Percentiles rank a stretch among this genome's conserved stretches.
These are phyloP conservation scores for Calonectria crousiana DNA, from an alignment of 2,329 filamentous ascomycete species.

Conservation along the genomic window DNA sequence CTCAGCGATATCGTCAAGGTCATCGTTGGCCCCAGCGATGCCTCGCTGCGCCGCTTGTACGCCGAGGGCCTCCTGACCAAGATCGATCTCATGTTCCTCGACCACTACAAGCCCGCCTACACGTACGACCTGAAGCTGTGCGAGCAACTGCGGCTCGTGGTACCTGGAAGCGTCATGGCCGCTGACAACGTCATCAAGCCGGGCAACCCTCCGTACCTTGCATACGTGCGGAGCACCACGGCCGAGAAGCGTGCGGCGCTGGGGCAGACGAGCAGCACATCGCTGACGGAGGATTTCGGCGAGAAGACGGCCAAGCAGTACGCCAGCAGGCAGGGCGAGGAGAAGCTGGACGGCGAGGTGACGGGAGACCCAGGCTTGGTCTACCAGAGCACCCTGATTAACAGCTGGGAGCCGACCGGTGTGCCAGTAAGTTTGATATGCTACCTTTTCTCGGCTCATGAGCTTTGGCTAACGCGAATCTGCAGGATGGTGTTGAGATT, in stretches of 20 bases:
- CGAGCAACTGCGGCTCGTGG: slow-evolving; percentile 76
- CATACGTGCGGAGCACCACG: slow-evolving; percentile 76
- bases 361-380: slow-evolving; percentile 73
- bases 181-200: slow-evolving; percentile 80
- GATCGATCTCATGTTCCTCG: slow-evolving; percentile 82
- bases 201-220: slow-evolving; percentile 77
- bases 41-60: slow-evolving; percentile 73
- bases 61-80: slow-evolving; percentile 63
- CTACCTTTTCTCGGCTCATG: neutral
- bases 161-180: slow-evolving; percentile 71
- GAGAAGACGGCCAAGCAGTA: slow-evolving; percentile 63
- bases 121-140: slow-evolving; percentile 80
- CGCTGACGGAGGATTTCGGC: slow-evolving; percentile 50
- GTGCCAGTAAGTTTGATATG: slow-evolving; percentile 64
- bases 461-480: slow-evolving; percentile 34
- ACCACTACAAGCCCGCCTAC: slow-evolving; percentile 85
- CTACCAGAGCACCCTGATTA: slow-evolving; percentile 73
- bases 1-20: slow-evolving; percentile 78
- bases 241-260: slow-evolving; percentile 64
- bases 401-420: slow-evolving; percentile 78
- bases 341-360: slow-evolving; percentile 46
- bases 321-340: slow-evolving; percentile 66
- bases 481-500: slow-evolving; percentile 75
- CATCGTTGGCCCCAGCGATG: slow-evolving; percentile 75
- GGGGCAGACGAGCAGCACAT: slow-evolving; percentile 51